Evolutionary conservation across 139 green algal genomes (phyloP), one percentile per base, ranked within the genome.

Genomic region (Coelastrella sp.): DNA sequence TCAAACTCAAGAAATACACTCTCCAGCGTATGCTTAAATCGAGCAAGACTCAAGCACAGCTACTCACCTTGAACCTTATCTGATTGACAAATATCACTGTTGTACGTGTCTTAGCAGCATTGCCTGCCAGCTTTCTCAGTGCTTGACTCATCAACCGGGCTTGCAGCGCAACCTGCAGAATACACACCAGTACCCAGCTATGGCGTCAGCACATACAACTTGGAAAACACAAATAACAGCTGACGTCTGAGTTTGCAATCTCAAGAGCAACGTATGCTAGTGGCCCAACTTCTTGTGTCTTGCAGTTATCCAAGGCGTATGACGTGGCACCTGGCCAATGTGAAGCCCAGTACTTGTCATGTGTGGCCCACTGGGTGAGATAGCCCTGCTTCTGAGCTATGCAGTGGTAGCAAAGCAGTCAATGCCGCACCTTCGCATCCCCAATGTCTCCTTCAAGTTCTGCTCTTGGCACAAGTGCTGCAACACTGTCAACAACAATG

Each of bases 361-460:
- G 35, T 49, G 35, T 49, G 35, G 35, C 35, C 35, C 35, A 49
- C 35, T 49, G 35, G 35, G 35, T 49, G 1, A 49, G 3, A 49
- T 49, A 49, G 35, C 1, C 35, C 35, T 49, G 35, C 35, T 49
- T 49, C 35, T 49, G 35, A 49, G 35, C 35, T 49, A 3, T 49
- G 35, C 35, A 49, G 35, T 49, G 35, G 35, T 49, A 49, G 3
- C 35, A 49, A 49, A 49, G 35, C 35, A 49, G 35, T 49, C 35
- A 49, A 49, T 0, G 8, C 20, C 19, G 22, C 49, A 83, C 78
- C 78, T 61, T 61, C 25, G 22, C 10, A 12, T 87, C 82, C 17
- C 96, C 97, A 80, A 99, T 97, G 78, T 99, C 96, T 4, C 97
- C 97, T 92, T 99, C 97, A 75, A 99, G 94, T 95, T 99, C 98